Evolutionary conservation across 2,329 filamentous ascomycete genomes (phyloP).

Genomic region (Fusarium sp.): DNA sequence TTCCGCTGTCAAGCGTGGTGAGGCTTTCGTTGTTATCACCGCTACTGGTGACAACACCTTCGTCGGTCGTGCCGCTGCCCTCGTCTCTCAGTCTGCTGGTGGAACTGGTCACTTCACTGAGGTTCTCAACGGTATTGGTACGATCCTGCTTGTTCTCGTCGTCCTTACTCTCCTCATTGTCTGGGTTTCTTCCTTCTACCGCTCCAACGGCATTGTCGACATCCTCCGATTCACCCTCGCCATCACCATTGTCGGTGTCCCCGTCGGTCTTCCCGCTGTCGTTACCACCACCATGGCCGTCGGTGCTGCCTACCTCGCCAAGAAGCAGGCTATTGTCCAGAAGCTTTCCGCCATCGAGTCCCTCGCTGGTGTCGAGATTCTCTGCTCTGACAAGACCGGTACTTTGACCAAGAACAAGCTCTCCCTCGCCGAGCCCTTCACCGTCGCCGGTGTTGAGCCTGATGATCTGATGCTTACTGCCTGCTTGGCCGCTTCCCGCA

Average conservation of each 20-base stretch:
- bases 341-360: slow-evolving; percentile 94
- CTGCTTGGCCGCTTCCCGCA: slow-evolving; percentile 88
- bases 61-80: slow-evolving; percentile 87
- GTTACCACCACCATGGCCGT: slow-evolving; percentile 97
- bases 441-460: slow-evolving; percentile 82
- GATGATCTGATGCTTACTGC: slow-evolving; percentile 94
- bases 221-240: slow-evolving; percentile 89
- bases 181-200: slow-evolving; percentile 90
- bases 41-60: slow-evolving; percentile 91
- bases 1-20: slow-evolving; percentile 90
- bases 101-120: slow-evolving; percentile 90
- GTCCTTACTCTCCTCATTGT: slow-evolving; percentile 83
- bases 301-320: slow-evolving; percentile 89
- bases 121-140: slow-evolving; percentile 83
- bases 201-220: slow-evolving; percentile 81
- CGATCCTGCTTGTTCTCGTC: slow-evolving; percentile 82
- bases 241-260: slow-evolving; percentile 92
- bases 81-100: slow-evolving; percentile 81
- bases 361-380: slow-evolving; percentile 90
- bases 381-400: slow-evolving; percentile 95
- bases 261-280: slow-evolving; percentile 92
- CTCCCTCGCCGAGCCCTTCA: slow-evolving; percentile 86
- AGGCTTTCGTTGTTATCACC: slow-evolving; percentile 85
- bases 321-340: slow-evolving; percentile 93
- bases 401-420: slow-evolving; percentile 96